phyloP scores from a whole-genome alignment of 192 early-diverging fungal species.

The Entomortierella beljakovae region DNA sequence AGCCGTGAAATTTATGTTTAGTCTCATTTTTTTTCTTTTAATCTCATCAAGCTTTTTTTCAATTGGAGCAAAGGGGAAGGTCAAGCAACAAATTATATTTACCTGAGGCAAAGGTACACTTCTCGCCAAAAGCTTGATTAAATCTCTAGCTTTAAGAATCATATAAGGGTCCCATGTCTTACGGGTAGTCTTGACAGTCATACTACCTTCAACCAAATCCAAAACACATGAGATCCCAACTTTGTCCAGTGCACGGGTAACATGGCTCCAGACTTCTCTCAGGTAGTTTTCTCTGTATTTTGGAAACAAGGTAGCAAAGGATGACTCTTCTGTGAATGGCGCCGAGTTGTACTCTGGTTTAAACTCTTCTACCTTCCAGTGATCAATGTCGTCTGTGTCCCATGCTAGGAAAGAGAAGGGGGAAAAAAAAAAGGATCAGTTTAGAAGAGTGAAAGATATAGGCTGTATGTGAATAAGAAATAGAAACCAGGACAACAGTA shows the following conservation, averaged over 20 bases:
- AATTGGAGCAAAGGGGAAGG: background rate
- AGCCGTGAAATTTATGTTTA: background rate
- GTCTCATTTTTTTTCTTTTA: background rate
- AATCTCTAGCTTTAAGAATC: conserved; percentile 93
- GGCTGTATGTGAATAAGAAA: background rate
- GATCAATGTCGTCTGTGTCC: conserved; percentile 94
- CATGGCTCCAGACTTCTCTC: conserved; percentile 90
- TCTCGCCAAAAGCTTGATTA: conserved; percentile 94
- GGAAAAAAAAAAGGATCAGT: background rate
- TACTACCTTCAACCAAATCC: conserved; percentile 96
- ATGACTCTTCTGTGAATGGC: conserved; percentile 93
- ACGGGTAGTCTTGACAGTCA: conserved; percentile 97
- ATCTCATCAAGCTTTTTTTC: too few relatives aligned
- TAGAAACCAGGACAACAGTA: background rate
- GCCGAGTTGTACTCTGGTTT: conserved; percentile 74
- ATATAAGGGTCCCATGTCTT: conserved; percentile 97
- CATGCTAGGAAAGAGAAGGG: conserved; percentile 64
- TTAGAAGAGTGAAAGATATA: background rate
- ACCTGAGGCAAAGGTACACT: conserved; percentile 94
- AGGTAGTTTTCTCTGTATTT: conserved; percentile 98
- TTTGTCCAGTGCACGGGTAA: conserved; percentile 83
- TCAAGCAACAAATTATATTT: background rate
- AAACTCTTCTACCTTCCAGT: conserved; percentile 94
- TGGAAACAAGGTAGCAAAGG: conserved; percentile 97
- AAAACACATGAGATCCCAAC: conserved; percentile 88